phyloP scores from a whole-genome alignment of 179 eudicot species.

The Carnegiea gigantea region DNA sequence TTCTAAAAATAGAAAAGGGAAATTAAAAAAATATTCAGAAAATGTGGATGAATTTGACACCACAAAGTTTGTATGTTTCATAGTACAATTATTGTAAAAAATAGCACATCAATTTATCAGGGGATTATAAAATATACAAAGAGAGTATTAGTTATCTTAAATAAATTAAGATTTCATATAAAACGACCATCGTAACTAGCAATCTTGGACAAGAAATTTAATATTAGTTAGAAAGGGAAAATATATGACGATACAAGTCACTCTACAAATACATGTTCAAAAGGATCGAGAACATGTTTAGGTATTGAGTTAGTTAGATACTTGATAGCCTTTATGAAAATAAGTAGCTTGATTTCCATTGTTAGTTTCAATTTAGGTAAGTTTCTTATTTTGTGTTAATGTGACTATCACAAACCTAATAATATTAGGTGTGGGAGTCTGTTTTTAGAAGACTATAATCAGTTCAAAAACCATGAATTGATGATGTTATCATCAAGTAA shows the following conservation, averaged over 20 bases:
- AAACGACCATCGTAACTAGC: neutral
- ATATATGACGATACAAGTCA: neutral
- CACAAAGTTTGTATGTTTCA: neutral
- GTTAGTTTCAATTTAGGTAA: neutral
- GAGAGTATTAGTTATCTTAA: neutral
- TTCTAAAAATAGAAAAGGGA: neutral
- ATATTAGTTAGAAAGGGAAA: neutral
- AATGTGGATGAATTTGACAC: neutral
- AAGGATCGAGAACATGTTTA: neutral
- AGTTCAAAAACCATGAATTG: too few relatives aligned
- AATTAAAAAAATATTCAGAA: neutral
- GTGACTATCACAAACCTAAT: neutral
- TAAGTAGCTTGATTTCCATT: neutral
- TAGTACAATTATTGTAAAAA: too few relatives aligned
- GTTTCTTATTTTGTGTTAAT: neutral
- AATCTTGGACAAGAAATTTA: neutral
- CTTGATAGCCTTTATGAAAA: neutral
- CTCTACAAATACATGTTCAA: too few relatives aligned
- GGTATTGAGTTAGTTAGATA: neutral
- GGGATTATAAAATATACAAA: neutral
- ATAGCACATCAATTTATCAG: too few relatives aligned
- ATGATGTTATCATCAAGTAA: too few relatives aligned
- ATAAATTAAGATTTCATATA: neutral
- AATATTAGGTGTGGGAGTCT: too few relatives aligned
- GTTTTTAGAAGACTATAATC: too few relatives aligned